These are phyloP conservation scores for Aspergillus oerlinghausenensis DNA, from an alignment of 2,329 filamentous ascomycete species.

Conservation along the genomic window DNA sequence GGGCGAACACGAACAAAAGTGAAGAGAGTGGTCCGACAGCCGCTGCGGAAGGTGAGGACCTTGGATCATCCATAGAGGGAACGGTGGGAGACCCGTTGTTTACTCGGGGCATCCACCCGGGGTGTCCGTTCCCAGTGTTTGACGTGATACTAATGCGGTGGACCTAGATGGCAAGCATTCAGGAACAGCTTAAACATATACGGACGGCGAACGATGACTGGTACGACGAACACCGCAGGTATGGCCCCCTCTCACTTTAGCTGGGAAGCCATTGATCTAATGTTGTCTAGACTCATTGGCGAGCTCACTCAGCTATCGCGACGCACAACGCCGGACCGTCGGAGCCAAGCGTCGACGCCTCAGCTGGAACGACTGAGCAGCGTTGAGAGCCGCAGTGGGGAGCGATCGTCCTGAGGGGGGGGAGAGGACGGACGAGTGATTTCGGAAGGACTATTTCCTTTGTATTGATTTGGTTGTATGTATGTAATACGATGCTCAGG, in stretches of 20 bases:
- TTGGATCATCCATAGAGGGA: constrained; percentile 45
- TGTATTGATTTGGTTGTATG: constrained; percentile 19
- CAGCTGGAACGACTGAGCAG: constrained; percentile 17
- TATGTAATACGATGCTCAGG: constrained; percentile 26
- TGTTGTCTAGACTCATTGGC: constrained; percentile 32
- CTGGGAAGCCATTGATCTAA: neutral
- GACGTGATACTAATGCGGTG: constrained; percentile 10
- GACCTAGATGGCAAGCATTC: constrained; percentile 43
- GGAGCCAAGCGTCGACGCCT: constrained; percentile 27
- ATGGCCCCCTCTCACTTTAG: constrained; percentile 4
- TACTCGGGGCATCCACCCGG: constrained; percentile 12
- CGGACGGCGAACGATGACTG: constrained; percentile 42
- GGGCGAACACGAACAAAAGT: constrained; percentile 22
- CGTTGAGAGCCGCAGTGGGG: constrained; percentile 7
- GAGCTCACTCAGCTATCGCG: constrained; percentile 35
- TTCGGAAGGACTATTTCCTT: constrained; percentile 13
- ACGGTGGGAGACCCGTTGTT: constrained; percentile 44
- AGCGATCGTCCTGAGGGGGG: constrained; percentile 6
- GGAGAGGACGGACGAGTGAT: neutral
- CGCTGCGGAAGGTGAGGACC: constrained; percentile 43
- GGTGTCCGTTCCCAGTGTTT: constrained; percentile 20
- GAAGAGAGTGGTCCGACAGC: constrained; percentile 32
- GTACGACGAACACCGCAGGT: constrained; percentile 42
- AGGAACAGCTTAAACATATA: constrained; percentile 45
- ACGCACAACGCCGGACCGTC: constrained; percentile 24